Evolutionary conservation across 163 green algal genomes (phyloP).

Genomic region (Scenedesmus sp.): DNA sequence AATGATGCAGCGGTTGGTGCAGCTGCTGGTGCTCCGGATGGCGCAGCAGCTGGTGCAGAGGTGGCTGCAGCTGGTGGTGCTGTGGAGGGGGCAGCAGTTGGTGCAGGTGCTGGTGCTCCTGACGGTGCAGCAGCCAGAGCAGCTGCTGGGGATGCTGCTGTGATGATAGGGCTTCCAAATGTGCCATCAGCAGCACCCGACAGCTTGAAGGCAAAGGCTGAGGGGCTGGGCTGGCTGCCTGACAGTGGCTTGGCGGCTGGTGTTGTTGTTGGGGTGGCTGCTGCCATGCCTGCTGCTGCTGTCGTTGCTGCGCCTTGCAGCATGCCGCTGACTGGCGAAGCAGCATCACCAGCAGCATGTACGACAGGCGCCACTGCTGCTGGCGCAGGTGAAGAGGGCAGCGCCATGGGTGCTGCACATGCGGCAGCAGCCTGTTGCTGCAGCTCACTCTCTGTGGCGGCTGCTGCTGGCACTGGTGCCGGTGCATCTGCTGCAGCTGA

Average conservation of each 20-base stretch:
- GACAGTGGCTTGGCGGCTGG: neutral
- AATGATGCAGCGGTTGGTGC: neutral
- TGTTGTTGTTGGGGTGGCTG: neutral
- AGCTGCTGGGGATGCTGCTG: neutral
- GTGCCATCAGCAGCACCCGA: neutral
- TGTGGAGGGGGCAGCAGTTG: neutral
- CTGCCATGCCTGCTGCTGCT: neutral
- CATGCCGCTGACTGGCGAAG: neutral
- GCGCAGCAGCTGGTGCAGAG: neutral
- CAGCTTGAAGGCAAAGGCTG: slow-evolving; percentile 5
- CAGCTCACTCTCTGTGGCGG: neutral
- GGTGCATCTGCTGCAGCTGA: neutral
- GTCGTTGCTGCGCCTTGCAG: neutral
- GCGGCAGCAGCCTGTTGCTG: neutral
- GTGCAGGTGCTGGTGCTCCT: neutral
- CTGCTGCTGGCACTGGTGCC: neutral
- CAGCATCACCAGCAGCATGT: slow-evolving; percentile 1
- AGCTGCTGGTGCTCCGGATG: neutral
- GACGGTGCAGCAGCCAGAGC: neutral
- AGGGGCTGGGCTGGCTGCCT: neutral
- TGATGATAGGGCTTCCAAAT: neutral
- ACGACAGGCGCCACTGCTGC: neutral
- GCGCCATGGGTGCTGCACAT: neutral
- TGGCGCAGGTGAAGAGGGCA: neutral
- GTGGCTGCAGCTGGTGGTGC: neutral